A percentile compares a stretch with the other conserved stretches of the same genome.
phyloP scores from a whole-genome alignment of 1,284 basidiomycete genomes.

The Rhodotorula sp. region DNA sequence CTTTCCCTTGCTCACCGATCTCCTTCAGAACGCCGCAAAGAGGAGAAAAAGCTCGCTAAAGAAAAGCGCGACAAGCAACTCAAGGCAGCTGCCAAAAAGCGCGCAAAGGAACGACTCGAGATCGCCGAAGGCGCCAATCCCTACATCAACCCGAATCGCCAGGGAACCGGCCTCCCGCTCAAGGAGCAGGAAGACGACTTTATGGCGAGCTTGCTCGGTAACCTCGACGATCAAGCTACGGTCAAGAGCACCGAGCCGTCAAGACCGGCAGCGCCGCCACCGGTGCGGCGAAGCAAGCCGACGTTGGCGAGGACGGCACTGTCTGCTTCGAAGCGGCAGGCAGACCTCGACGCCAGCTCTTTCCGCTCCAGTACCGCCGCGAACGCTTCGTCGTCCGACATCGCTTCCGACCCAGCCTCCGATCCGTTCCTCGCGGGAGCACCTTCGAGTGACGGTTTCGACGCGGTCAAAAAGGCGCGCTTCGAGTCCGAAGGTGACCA shows the following conservation, averaged over 20 bases:
- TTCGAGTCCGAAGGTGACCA: constrained; percentile 21
- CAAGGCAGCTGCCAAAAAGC: constrained; percentile 29
- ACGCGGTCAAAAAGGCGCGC: constrained; percentile 27
- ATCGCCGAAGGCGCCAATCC: constrained; percentile 52
- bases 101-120: constrained; percentile 47
- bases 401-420: constrained; percentile 17
- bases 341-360: constrained; percentile 20
- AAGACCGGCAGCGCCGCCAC: constrained; percentile 7
- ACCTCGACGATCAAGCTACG: constrained; percentile 56
- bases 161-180: constrained; percentile 26
- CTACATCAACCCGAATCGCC: constrained; percentile 43
- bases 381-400: constrained; percentile 7
- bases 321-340: constrained; percentile 29
- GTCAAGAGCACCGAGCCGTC: constrained; percentile 28
- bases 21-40: constrained; percentile 16
- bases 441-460: constrained; percentile 36
- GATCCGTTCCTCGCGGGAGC: constrained; percentile 10
- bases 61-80: constrained; percentile 37
- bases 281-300: constrained; percentile 15
- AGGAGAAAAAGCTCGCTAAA: constrained; percentile 39
- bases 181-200: constrained; percentile 79
- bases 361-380: constrained; percentile 5
- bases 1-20: neutral
- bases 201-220: constrained; percentile 71
- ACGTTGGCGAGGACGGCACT: constrained; percentile 15